phyloP scores from a whole-genome alignment of 2,329 filamentous ascomycete genomes.

The Clonostachys rosea region DNA sequence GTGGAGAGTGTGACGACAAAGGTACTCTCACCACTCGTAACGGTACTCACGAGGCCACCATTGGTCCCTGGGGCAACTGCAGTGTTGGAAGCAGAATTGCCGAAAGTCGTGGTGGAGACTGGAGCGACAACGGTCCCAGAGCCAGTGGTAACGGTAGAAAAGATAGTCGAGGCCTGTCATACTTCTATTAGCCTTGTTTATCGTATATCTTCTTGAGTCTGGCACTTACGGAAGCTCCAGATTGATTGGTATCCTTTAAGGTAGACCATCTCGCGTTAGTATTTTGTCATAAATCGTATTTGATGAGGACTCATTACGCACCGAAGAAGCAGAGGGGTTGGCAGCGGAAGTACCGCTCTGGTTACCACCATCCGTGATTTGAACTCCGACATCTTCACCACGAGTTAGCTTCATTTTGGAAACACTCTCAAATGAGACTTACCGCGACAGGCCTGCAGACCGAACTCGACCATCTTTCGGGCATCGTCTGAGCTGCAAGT shows the following conservation, averaged over 20 bases:
- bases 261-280: background rate
- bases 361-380: conserved; percentile 14
- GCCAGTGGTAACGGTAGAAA: conserved; percentile 27
- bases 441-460: conserved; percentile 25
- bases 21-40: background rate
- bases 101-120: conserved; percentile 26
- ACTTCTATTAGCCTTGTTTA: conserved; percentile 1
- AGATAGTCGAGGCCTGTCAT: conserved; percentile 25
- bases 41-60: background rate
- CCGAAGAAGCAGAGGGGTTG: background rate
- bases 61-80: conserved; percentile 5
- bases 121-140: conserved; percentile 23
- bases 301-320: no score
- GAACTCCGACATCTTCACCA: conserved; percentile 21
- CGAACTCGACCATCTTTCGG: conserved; percentile 29
- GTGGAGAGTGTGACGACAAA: background rate
- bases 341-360: conserved; percentile 1
- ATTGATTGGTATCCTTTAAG: no score
- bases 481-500: conserved; percentile 30
- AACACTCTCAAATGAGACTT: background rate
- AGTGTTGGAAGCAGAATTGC: conserved; percentile 9
- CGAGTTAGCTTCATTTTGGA: background rate
- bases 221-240: no score
- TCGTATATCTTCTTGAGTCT: no score
- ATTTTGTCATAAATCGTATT: background rate